Base-by-base conservation (phyloP, 768 basidiomycete genomes). In the Rhodotorula babjevae region DNA sequence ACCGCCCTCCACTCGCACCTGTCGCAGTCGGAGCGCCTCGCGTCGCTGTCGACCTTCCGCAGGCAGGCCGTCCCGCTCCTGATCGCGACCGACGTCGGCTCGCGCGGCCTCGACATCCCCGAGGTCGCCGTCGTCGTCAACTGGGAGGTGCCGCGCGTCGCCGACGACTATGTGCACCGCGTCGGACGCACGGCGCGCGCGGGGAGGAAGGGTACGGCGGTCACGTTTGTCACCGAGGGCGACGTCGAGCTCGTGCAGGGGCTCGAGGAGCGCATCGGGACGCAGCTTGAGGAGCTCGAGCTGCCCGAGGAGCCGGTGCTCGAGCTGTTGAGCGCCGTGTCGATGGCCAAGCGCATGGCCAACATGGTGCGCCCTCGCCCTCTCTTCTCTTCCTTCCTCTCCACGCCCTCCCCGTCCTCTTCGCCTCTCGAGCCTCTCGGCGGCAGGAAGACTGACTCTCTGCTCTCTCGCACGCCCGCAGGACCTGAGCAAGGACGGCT, bases 151-250 rank as follows among this genome's bases (percentile, higher is more conserved):
- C 96, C 96, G 23, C 84, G 85, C 21, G 80, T 81, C 19, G 74
- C 92, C 11, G 95, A 95, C 80, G 94, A 95, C 80, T 99, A 99
- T 79, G 90, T 92, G 3, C 96, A 99, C 83, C 87, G 96, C 31
- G 96, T 99, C 1, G 96, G 96, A 77, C 87, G 96, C 79, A 99
- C 96, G 61, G 96, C 96, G 42, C 89, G 96, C 79, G 95, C 89
- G 19, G 96, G 96, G 12, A 85, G 87, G 77, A 90, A 89, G 6
- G 96, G 96, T 78, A 83, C 93, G 61, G 92, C 92, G 1, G 85
- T 98, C 42, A 98, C 93, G 78, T 91, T 98, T 79, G 90, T 98
- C 64, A 96, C 95, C 4, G 95, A 98, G 82, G 84, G 86, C 57
- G 96, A 98, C 79, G 92, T 94, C 78, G 88, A 92, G 65, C 84